Percentiles rank a stretch among this genome's conserved stretches.
These are phyloP conservation scores for Carex sylvatica DNA, from an alignment of 202 grass and related monocot genomes.

Conservation along the genomic window DNA sequence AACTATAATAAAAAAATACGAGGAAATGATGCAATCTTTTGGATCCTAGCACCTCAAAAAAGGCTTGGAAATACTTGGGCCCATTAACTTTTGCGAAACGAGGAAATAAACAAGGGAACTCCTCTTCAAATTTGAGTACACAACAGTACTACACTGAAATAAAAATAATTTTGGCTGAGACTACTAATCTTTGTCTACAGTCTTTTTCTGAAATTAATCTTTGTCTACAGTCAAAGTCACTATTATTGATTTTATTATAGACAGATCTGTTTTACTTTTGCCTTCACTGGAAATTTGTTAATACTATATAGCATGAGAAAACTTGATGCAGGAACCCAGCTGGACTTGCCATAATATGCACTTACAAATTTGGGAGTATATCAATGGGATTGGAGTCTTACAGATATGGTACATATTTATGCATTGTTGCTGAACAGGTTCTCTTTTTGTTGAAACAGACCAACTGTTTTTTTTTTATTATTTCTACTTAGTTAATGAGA, in stretches of 20 bases:
- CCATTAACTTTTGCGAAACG: neutral
- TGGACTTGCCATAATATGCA: conserved; percentile 90
- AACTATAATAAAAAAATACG: neutral
- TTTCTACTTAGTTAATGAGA: conserved; percentile 3
- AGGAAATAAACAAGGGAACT: neutral
- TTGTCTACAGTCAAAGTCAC: neutral
- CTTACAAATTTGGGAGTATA: conserved; percentile 95
- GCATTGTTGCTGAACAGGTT: neutral
- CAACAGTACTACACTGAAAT: neutral
- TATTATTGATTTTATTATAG: neutral
- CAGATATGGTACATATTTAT: conserved; percentile 64
- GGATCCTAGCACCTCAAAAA: neutral
- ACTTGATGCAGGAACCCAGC: conserved; percentile 83
- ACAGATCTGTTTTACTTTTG: neutral
- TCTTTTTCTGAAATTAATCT: neutral
- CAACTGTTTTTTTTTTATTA: neutral
- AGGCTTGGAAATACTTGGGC: neutral
- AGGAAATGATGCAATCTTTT: neutral
- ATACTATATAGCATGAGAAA: neutral
- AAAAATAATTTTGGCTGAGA: neutral
- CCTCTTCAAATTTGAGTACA: neutral
- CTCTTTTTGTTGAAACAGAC: neutral
- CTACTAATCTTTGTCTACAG: neutral
- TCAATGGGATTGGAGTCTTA: conserved; percentile 89
- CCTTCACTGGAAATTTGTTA: neutral